Percentiles rank a stretch among this genome's conserved stretches.
Evolutionary conservation across 306 rosid genomes (phyloP).

Genomic region (Prunus mongolica): DNA sequence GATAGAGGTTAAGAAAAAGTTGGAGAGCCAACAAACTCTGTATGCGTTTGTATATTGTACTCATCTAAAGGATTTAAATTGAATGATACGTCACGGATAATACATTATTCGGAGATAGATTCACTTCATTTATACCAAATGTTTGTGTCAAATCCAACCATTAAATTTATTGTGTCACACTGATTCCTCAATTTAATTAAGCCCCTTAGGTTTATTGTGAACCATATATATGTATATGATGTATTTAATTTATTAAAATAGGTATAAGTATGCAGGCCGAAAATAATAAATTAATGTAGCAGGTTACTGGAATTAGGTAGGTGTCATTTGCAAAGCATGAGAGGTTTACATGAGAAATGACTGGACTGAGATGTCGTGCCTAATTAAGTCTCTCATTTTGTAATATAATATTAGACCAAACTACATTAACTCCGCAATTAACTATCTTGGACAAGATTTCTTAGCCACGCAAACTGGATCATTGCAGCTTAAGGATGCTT

Average conservation of each 20-base stretch:
- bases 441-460: neutral
- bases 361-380: neutral
- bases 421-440: neutral
- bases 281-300: slow-evolving; percentile 5
- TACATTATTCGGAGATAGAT: too few relatives aligned
- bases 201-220: too few relatives aligned
- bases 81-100: too few relatives aligned
- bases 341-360: slow-evolving; percentile 5
- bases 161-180: too few relatives aligned
- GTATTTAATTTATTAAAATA: neutral
- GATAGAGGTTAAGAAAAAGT: too few relatives aligned
- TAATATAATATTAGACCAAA: neutral
- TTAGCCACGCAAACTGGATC: too few relatives aligned
- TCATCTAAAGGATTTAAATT: too few relatives aligned
- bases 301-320: neutral
- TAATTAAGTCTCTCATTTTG: neutral
- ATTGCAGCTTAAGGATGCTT: neutral
- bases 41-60: too few relatives aligned
- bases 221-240: neutral
- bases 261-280: neutral
- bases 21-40: too few relatives aligned
- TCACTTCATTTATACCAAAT: too few relatives aligned
- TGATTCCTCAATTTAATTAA: too few relatives aligned
- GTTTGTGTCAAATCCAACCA: too few relatives aligned
- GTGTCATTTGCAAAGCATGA: neutral